Conservation (phyloP, 1,139 yeast genomes). For the Yamadazyma buinensis region DNA sequence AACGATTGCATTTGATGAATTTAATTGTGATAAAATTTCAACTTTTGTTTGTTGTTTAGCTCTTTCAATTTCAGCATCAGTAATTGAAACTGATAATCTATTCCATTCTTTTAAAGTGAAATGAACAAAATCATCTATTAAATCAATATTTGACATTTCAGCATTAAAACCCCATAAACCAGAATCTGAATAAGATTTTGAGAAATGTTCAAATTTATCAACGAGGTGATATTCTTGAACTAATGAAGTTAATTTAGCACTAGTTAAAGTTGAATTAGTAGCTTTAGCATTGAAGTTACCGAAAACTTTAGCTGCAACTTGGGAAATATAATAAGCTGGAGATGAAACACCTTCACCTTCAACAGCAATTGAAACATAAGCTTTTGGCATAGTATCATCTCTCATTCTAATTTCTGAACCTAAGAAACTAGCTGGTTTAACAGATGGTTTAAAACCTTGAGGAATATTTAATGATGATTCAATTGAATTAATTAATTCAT, state of each 20-base stretch:
- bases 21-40: conserved; percentile 46
- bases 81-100: conserved; percentile 69
- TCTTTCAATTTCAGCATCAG: conserved; percentile 75
- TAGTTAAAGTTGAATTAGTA: conserved; percentile 62
- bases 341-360: conserved; percentile 64
- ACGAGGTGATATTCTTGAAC: conserved; percentile 71
- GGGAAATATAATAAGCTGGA: conserved; percentile 63
- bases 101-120: conserved; percentile 83
- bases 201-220: conserved; percentile 68
- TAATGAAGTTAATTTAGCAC: conserved; percentile 79
- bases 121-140: conserved; percentile 72
- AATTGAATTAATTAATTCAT: conserved; percentile 60
- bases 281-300: conserved; percentile 56
- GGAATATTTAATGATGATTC: conserved; percentile 47
- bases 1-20: conserved; percentile 49
- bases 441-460: conserved; percentile 54
- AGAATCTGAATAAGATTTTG: conserved; percentile 66
- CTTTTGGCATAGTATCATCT: conserved; percentile 81
- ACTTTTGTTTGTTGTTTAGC: conserved; percentile 69
- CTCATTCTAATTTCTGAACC: conserved; percentile 86
- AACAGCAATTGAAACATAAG: conserved; percentile 71
- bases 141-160: conserved; percentile 53
- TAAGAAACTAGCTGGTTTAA: conserved; percentile 57
- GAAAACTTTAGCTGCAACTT: conserved; percentile 70
- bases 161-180: conserved; percentile 84